Evolutionary conservation across 306 rosid species (phyloP).

Genomic region (Ziziphus jujuba): DNA sequence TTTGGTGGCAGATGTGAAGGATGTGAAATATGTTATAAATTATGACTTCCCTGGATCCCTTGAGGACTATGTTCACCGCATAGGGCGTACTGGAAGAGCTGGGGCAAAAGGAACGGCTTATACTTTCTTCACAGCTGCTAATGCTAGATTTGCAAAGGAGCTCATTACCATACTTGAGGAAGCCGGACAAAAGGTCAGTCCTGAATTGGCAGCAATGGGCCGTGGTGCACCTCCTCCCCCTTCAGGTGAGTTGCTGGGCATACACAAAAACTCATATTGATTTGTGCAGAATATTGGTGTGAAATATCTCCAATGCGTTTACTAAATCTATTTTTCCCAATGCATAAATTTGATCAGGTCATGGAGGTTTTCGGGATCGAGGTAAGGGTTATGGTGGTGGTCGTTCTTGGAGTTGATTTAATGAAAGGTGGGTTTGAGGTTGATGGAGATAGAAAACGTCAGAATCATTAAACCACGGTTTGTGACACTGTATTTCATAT

Average conservation of each 20-base stretch:
- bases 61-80: constrained; percentile 95
- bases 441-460: constrained; percentile 12
- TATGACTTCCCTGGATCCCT: constrained; percentile 98
- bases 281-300: not conserved
- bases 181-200: constrained; percentile 92
- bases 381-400: constrained; percentile 58
- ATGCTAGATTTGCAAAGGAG: constrained; percentile 95
- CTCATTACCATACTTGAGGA: constrained; percentile 86
- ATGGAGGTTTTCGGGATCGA: constrained; percentile 67
- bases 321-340: not conserved
- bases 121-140: constrained; percentile 92
- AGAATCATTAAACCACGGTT: not conserved
- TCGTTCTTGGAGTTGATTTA: constrained; percentile 60
- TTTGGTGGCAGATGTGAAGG: constrained; percentile 80
- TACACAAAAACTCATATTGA: no score
- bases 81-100: constrained; percentile 98
- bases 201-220: constrained; percentile 95
- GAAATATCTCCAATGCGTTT: not conserved
- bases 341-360: constrained; percentile 39
- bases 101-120: constrained; percentile 99
- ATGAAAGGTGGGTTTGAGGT: constrained; percentile 5
- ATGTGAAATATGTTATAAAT: constrained; percentile 85
- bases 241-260: constrained; percentile 54
- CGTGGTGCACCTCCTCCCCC: constrained; percentile 95
- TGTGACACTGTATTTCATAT: constrained; percentile 24